Evolutionary conservation across 352 stramenopile genomes (phyloP).

Genomic region (Phytophthora nicotianae): DNA sequence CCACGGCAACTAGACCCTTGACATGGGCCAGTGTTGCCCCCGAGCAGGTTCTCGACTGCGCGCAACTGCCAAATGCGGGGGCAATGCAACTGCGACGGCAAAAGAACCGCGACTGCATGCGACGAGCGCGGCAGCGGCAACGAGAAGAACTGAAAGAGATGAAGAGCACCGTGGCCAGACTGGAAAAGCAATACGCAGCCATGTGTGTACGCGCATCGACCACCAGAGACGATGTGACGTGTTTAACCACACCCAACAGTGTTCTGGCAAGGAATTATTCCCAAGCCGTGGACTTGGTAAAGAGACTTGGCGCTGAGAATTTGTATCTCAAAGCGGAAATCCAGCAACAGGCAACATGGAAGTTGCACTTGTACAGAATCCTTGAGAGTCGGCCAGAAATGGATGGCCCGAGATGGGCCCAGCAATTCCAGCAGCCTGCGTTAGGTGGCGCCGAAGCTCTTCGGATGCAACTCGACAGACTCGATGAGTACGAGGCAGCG

Average conservation of each 20-base stretch:
- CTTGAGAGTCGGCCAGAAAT: slow-evolving; percentile 34
- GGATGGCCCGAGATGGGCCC: slow-evolving; percentile 22
- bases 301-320: slow-evolving; percentile 52
- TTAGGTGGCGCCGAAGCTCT: slow-evolving; percentile 23
- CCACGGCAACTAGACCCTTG: slow-evolving; percentile 12
- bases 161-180: slow-evolving; percentile 37
- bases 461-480: slow-evolving; percentile 29
- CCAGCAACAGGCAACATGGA: slow-evolving; percentile 47
- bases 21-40: slow-evolving; percentile 27
- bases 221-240: slow-evolving; percentile 6
- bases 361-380: slow-evolving; percentile 45
- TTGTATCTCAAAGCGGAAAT: slow-evolving; percentile 48
- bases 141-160: slow-evolving; percentile 47
- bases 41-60: slow-evolving; percentile 25
- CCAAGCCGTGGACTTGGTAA: slow-evolving; percentile 30
- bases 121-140: slow-evolving; percentile 45
- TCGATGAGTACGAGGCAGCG: slow-evolving; percentile 42
- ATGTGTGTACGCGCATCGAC: slow-evolving; percentile 38
- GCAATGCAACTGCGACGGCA: slow-evolving; percentile 33
- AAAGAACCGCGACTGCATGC: slow-evolving; percentile 44
- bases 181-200: slow-evolving; percentile 45
- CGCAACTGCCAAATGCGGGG: slow-evolving; percentile 26
- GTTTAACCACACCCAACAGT: slow-evolving; percentile 11
- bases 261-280: slow-evolving; percentile 24
- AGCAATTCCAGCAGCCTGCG: slow-evolving; percentile 31